Evolutionary conservation across 495 filamentous ascomycete species (phyloP).

Genomic region (Penicillium pancosmium): DNA sequence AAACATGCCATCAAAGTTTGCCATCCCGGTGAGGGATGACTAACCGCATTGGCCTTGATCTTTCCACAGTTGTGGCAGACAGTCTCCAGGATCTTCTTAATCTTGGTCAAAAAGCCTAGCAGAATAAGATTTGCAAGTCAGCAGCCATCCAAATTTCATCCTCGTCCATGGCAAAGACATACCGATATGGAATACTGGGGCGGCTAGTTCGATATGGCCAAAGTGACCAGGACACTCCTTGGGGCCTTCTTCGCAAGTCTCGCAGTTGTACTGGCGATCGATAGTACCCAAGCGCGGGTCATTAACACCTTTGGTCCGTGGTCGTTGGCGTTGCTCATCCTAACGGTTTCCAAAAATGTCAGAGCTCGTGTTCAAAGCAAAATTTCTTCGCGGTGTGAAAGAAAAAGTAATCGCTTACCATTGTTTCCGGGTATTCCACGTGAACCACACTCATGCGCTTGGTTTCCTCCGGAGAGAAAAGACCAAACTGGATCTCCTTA

Average conservation of each 20-base stretch:
- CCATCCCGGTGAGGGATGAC: conserved; percentile 63
- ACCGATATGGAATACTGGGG: conserved; percentile 85
- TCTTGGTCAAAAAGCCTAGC: conserved; percentile 89
- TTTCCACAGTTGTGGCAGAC: conserved; percentile 98
- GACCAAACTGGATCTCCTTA: conserved; percentile 97
- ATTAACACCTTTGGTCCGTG: conserved; percentile 86
- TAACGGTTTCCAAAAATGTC: conserved; percentile 21
- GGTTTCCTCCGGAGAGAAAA: conserved; percentile 95
- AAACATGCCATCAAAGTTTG: conserved; percentile 49
- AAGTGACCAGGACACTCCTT: conserved; percentile 96
- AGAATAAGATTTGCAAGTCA: conserved; percentile 33
- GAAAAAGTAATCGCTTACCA: conserved; percentile 55
- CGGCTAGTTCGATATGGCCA: conserved; percentile 94
- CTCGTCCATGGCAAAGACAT: conserved; percentile 26
- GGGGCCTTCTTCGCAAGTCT: conserved; percentile 91
- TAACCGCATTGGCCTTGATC: conserved; percentile 92
- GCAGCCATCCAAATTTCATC: not conserved
- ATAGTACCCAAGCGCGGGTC: conserved; percentile 94
- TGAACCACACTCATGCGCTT: conserved; percentile 94
- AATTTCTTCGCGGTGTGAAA: not conserved
- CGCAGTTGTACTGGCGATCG: conserved; percentile 90
- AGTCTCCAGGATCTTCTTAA: conserved; percentile 96
- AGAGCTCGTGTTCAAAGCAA: not conserved
- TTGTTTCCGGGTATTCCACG: conserved; percentile 94
- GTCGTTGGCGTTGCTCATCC: conserved; percentile 86